These are phyloP conservation scores for Trametes polyzona DNA, from an alignment of 1,284 basidiomycete genomes.

Conservation along the genomic window DNA sequence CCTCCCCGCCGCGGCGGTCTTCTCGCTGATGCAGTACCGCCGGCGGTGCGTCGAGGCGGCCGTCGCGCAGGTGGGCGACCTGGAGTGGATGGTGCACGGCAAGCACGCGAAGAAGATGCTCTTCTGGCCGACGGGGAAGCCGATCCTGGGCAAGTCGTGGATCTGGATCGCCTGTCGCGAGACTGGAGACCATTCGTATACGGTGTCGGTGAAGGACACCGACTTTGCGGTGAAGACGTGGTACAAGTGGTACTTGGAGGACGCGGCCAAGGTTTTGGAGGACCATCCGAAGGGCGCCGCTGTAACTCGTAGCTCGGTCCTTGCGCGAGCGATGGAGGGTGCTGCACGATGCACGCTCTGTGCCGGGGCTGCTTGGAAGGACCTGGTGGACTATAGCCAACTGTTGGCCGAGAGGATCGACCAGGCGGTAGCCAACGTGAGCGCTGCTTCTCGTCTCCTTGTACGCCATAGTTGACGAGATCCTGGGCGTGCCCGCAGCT, in stretches of 20 bases:
- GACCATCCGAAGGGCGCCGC: not conserved
- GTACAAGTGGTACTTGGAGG: not conserved
- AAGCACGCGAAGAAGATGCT: not conserved
- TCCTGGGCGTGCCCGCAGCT: too few species aligned
- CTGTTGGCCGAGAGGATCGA: conserved; percentile 1
- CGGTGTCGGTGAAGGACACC: not conserved
- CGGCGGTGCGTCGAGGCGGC: not conserved
- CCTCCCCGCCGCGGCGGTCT: conserved; percentile 6
- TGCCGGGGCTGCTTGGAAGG: not conserved
- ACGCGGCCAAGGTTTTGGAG: not conserved
- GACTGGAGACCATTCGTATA: not conserved
- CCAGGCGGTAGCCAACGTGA: not conserved
- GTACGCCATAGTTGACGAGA: too few species aligned
- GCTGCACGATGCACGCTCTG: not conserved
- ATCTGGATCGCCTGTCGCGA: conserved; percentile 3
- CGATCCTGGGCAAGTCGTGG: conserved; percentile 3
- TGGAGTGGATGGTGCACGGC: conserved; percentile 3
- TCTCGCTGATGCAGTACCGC: conserved; percentile 6
- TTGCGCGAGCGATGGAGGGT: not conserved
- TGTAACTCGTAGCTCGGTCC: not conserved
- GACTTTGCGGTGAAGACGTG: not conserved
- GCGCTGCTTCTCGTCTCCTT: not conserved
- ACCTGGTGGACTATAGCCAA: conserved; percentile 4
- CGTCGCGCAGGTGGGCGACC: not conserved
- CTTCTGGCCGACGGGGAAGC: conserved; percentile 2